These are phyloP conservation scores for Sclerospora graminicola DNA, from an alignment of 352 stramenopile genomes.

Conservation along the genomic window DNA sequence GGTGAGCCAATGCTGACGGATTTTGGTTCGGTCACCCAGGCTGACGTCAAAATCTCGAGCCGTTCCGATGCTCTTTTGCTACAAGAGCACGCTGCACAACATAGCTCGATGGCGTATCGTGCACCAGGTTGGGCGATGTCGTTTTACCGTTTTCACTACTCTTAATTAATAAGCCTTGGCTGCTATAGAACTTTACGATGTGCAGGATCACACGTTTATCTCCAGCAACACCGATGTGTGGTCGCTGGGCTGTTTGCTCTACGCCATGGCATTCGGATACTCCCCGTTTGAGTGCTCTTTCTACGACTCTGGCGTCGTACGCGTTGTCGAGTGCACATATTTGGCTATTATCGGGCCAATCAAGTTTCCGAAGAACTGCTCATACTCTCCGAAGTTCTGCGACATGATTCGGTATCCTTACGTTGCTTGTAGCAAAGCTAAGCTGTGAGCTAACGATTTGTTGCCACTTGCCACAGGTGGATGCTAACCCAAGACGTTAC, in stretches of 20 bases:
- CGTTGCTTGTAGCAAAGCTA: neutral
- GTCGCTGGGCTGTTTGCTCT: constrained; percentile 85
- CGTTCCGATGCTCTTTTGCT: constrained; percentile 71
- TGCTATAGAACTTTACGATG: constrained; percentile 76
- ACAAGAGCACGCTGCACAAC: constrained; percentile 74
- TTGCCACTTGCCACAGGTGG: constrained; percentile 29
- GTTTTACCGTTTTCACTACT: neutral
- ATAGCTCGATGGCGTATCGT: constrained; percentile 82
- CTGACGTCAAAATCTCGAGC: constrained; percentile 53
- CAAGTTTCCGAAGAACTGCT: constrained; percentile 54
- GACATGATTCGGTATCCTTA: constrained; percentile 62
- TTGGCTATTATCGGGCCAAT: constrained; percentile 77
- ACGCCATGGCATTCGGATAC: constrained; percentile 84
- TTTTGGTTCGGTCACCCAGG: constrained; percentile 69
- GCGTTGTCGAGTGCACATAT: constrained; percentile 79
- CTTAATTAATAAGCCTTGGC: neutral
- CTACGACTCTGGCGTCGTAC: constrained; percentile 47
- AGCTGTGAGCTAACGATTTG: constrained; percentile 3
- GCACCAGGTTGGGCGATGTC: constrained; percentile 45
- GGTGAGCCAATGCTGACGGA: constrained; percentile 82
- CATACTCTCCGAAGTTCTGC: constrained; percentile 49
- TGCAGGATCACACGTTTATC: constrained; percentile 56
- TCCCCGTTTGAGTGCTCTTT: constrained; percentile 86
- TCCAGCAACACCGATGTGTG: constrained; percentile 79
- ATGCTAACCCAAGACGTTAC: constrained; percentile 49